Evolutionary conservation across 495 filamentous ascomycete genomes (phyloP).

Genomic region (Penicilliopsis zonata): DNA sequence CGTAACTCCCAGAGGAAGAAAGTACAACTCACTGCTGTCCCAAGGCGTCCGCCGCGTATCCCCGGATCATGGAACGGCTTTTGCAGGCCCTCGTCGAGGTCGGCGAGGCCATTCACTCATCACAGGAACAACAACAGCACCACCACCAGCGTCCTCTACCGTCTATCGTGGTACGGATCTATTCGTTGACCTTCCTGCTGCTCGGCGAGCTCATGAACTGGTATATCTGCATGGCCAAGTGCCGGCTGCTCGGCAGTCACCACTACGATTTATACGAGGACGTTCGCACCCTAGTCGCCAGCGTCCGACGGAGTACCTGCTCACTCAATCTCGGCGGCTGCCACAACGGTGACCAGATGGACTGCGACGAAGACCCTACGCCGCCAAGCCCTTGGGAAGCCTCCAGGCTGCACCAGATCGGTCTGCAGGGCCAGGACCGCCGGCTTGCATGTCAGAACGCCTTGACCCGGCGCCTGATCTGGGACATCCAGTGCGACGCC

Average conservation of each 20-base stretch:
- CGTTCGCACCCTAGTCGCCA: conserved; percentile 29
- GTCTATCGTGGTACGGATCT: conserved; percentile 24
- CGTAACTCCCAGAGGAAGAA: background rate
- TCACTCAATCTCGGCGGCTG: conserved; percentile 12
- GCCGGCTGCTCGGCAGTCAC: conserved; percentile 31
- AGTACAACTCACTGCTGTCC: background rate
- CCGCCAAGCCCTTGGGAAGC: conserved; percentile 20
- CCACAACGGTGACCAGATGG: conserved; percentile 11
- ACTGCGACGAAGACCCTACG: conserved; percentile 17
- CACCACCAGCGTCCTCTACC: conserved; percentile 12
- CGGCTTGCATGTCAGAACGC: conserved; percentile 26
- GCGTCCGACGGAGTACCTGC: conserved; percentile 19
- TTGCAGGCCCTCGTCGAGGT: conserved; percentile 29
- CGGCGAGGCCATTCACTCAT: conserved; percentile 22
- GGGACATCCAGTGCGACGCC: conserved; percentile 30
- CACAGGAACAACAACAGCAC: conserved; percentile 7
- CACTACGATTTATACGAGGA: conserved; percentile 32
- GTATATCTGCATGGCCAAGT: conserved; percentile 28
- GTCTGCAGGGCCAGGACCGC: conserved; percentile 23
- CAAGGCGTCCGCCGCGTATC: conserved; percentile 34
- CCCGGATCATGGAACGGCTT: conserved; percentile 30
- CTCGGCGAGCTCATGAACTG: conserved; percentile 36
- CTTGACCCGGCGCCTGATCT: conserved; percentile 27
- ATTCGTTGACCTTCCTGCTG: conserved; percentile 34
- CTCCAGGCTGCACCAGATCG: conserved; percentile 26